Evolutionary conservation across 176 grass and related monocot genomes (phyloP).

Genomic region (Elaeis guineensis): DNA sequence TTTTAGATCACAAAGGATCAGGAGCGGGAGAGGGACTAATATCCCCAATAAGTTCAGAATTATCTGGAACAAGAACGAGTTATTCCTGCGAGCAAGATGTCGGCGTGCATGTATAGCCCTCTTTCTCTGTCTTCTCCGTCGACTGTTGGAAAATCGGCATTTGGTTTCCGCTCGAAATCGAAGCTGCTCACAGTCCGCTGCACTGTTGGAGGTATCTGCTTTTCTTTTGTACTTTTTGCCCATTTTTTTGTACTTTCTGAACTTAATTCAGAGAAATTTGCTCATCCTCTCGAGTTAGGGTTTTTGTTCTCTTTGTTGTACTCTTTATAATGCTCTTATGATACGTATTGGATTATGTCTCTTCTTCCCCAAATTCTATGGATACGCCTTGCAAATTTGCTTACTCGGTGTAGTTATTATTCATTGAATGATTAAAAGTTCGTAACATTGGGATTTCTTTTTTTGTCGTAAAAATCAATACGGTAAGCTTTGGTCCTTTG

Average conservation of each 20-base stretch:
- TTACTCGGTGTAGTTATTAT: too few relatives aligned
- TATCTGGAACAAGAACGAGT: neutral
- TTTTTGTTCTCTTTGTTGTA: neutral
- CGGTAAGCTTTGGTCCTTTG: too few relatives aligned
- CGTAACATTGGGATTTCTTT: too few relatives aligned
- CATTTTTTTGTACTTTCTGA: neutral
- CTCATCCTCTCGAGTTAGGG: neutral
- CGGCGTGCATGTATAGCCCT: slow-evolving; percentile 54
- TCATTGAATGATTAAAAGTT: too few relatives aligned
- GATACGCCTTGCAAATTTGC: too few relatives aligned
- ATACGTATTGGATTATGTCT: too few relatives aligned
- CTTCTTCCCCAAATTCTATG: too few relatives aligned
- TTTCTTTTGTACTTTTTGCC: neutral
- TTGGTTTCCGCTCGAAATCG: slow-evolving; percentile 18
- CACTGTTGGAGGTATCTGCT: slow-evolving; percentile 56
- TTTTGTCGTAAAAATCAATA: too few relatives aligned
- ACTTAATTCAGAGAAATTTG: neutral
- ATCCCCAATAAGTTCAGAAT: too few relatives aligned
- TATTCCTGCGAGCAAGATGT: slow-evolving; percentile 1
- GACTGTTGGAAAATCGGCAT: slow-evolving; percentile 21
- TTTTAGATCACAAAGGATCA: too few relatives aligned
- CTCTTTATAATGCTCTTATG: too few relatives aligned
- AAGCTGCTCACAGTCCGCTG: slow-evolving; percentile 38
- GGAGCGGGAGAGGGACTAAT: too few relatives aligned
- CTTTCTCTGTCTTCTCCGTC: slow-evolving; percentile 52